phyloP scores from a whole-genome alignment of 768 basidiomycete genomes.

The Panellus pusillus region DNA sequence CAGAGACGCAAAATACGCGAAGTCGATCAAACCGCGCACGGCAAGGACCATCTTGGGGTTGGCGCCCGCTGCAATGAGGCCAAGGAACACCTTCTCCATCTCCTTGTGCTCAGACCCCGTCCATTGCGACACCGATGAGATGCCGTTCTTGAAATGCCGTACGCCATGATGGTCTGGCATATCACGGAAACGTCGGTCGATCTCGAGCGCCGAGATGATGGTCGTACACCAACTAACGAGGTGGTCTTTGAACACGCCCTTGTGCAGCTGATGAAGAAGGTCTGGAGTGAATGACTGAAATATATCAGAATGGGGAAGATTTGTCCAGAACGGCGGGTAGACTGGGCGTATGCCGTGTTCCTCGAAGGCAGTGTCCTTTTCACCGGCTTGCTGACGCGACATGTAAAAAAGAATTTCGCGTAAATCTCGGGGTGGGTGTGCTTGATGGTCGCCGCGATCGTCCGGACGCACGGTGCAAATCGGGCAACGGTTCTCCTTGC shows the following conservation, averaged over 20 bases:
- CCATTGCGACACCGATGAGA: constrained; percentile 34
- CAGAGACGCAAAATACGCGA: constrained; percentile 29
- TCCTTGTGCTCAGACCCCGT: constrained; percentile 35
- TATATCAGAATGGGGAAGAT: constrained; percentile 41
- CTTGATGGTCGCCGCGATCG: constrained; percentile 21
- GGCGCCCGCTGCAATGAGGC: constrained; percentile 25
- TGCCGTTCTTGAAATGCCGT: too few relatives aligned
- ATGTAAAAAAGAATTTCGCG: constrained; percentile 14
- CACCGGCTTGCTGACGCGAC: constrained; percentile 18
- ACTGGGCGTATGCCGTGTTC: constrained; percentile 18
- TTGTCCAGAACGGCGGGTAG: constrained; percentile 37
- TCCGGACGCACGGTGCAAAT: constrained; percentile 17
- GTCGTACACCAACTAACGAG: constrained; percentile 34
- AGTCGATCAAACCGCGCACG: constrained; percentile 27
- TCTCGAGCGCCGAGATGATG: constrained; percentile 27
- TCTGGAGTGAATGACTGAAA: constrained; percentile 37
- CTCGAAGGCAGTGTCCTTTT: constrained; percentile 19
- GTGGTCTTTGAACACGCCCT: constrained; percentile 51
- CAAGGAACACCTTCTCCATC: constrained; percentile 30
- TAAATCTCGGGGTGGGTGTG: constrained; percentile 24
- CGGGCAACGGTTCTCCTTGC: constrained; percentile 18
- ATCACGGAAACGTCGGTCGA: constrained; percentile 34
- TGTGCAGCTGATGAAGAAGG: constrained; percentile 50
- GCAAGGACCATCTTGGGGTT: constrained; percentile 14
- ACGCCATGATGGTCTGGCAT: constrained; percentile 29